Evolutionary conservation across 2,329 filamentous ascomycete species (phyloP), one percentile per base, ranked within the genome.

Genomic region (Penicillium nordicum): DNA sequence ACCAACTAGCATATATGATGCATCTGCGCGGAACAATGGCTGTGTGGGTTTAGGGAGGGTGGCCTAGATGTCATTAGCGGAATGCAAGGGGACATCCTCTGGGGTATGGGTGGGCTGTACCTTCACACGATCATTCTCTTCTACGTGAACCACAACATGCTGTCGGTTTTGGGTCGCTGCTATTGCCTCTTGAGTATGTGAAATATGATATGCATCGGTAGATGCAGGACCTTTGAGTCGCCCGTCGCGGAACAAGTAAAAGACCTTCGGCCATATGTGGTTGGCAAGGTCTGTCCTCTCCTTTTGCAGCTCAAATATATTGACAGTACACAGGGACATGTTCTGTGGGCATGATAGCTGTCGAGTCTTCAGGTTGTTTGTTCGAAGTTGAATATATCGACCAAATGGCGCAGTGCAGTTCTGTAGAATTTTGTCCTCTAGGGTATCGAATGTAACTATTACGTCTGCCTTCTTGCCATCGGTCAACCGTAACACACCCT

Each of bases 351-450:
- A 45, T 10, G 48, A 48, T 4, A 52, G 42, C 0, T 3, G 14
- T 45, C 34, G 25, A 5, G 14, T 8, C 27, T 14, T 59, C 9
- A 58, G 43, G 9, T 63, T 52, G 9, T 42, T 57, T 34, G 60
- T 63, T 8, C 59, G 61, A 45, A 75, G 55, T 25, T 73, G 69
- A 14, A 76, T 57, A 30, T 74, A 67, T 23, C 58, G 63, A 1
- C 72, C 72, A 51, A 65, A 70, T 16, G 58, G 32, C 1, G 67
- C 63, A 23, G 67, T 49, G 45, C 60, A 64, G 7, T 12, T 37
- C 2, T 47, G 51, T 1, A 55, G 8, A 0, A 12, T 16, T 4
- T 23, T 25, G 7, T 50, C 47, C 2, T 50, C 42, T 9, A 18
- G 4, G 4, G 29, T 32, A 3, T 47, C 21, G 32, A 55, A 57